Evolutionary conservation across 2,329 filamentous ascomycete genomes (phyloP).

Genomic region (Arthrobotrys iridis): DNA sequence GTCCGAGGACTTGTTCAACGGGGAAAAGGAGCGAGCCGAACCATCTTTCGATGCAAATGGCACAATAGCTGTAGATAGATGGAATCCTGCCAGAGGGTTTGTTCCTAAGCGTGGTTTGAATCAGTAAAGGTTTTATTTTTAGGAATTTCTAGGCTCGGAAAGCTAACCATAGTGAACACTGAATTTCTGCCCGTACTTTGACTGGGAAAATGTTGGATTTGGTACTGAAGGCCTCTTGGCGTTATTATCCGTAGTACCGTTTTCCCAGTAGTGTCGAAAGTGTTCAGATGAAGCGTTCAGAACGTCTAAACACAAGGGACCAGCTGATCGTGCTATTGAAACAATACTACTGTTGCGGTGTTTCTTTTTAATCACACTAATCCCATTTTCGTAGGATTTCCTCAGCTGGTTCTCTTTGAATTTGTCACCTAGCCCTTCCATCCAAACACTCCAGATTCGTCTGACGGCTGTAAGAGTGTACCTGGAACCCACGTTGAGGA

Average conservation of each 20-base stretch:
- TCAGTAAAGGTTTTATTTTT: background rate
- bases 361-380: background rate
- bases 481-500: slow-evolving; percentile 15
- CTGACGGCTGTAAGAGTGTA: slow-evolving; percentile 15
- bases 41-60: slow-evolving; percentile 46
- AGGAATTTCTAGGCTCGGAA: background rate
- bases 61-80: slow-evolving; percentile 66
- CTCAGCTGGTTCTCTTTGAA: background rate
- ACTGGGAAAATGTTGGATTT: slow-evolving; percentile 25
- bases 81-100: slow-evolving; percentile 69
- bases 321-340: slow-evolving; percentile 9
- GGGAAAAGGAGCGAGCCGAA: background rate
- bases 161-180: slow-evolving; percentile 36
- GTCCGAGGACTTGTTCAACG: background rate
- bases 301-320: background rate
- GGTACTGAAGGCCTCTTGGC: background rate
- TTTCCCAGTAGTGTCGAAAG: slow-evolving; percentile 21
- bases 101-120: slow-evolving; percentile 57
- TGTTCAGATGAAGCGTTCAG: background rate
- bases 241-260: slow-evolving; percentile 2
- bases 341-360: background rate
- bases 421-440: background rate
- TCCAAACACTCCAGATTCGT: slow-evolving; percentile 20
- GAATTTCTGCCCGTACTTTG: slow-evolving; percentile 22
- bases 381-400: background rate